Base-by-base conservation (phyloP, 495 filamentous ascomycete genomes). In the Talaromyces thailandensis region DNA sequence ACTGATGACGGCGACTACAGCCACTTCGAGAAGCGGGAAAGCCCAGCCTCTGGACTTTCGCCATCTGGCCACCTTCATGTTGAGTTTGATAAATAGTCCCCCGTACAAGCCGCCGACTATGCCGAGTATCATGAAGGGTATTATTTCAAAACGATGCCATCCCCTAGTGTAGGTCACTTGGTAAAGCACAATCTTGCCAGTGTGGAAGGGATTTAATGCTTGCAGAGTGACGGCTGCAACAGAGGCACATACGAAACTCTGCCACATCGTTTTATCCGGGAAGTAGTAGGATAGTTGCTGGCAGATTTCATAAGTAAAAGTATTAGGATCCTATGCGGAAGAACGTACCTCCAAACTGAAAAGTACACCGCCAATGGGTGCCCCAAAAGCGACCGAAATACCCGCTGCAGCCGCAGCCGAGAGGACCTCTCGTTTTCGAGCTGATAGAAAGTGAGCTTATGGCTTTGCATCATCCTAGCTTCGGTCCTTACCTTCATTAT, bases 181-280 rank as follows among this genome's bases (percentile, higher is more conserved):
- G 74, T 97, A 98, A 18, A 98, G 77, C 57, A 98, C 94, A 60
- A 98, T 86, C 69, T 98, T 97, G 21, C 95, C 94, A 3, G 93
- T 96, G 45, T 94, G 84, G 72, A 98, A 98, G 12, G 94, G 94
- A 69, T 98, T 93, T 61, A 96, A 82, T 29, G 90, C 90, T 71
- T 98, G 93, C 28, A 98, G 75, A 16, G 91, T 91, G 8, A 98
- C 91, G 16, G 95, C 93, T 16, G 94, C 94, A 11, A 96, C 88
- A 93, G 98, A 98, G 68, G 94, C 94, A 67, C 93, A 96, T 18
- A 98, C 94, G 75, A 98, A 98, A 70, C 91, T 96, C 70, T 97
- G 93, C 94, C 94, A 98, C 94, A 98, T 98, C 1, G 94, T 96
- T 71, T 97, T 98, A 69, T 98, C 94, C 1, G 94, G 94, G 65